phyloP scores from a whole-genome alignment of 2,329 filamentous ascomycete genomes.

The Ceratocystis eucalypticola region DNA sequence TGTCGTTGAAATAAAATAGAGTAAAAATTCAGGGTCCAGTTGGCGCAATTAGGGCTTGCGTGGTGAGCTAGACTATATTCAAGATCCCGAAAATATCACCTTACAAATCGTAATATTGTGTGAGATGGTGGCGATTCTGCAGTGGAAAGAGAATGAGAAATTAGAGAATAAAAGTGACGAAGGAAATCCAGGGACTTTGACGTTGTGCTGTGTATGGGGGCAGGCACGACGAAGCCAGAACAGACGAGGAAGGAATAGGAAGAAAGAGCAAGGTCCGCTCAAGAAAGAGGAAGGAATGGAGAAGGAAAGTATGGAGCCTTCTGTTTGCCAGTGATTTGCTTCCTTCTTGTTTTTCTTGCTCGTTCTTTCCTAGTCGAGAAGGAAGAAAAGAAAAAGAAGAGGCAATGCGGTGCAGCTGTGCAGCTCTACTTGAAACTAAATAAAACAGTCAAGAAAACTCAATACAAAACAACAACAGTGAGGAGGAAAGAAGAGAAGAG shows the following conservation, averaged over 20 bases:
- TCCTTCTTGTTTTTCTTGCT: background rate
- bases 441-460: background rate
- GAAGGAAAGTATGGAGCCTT: slow-evolving; percentile 4
- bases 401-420: background rate
- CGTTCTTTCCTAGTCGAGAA: background rate
- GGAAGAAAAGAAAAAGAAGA: background rate
- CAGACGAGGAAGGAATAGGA: background rate
- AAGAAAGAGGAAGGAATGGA: slow-evolving; percentile 8
- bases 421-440: slow-evolving; percentile 7
- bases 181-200: slow-evolving; percentile 1
- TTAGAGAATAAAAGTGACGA: background rate
- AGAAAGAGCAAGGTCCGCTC: too few species aligned
- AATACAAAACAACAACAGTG: background rate
- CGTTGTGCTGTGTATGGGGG: background rate
- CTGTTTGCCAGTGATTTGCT: background rate
- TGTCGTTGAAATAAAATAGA: background rate
- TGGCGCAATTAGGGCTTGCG: background rate
- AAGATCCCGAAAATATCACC: background rate
- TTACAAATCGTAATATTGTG: background rate
- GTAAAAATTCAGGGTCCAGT: background rate
- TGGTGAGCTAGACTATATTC: background rate
- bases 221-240: background rate
- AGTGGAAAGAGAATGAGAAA: background rate
- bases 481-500: background rate
- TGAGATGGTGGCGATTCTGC: too few species aligned